Evolutionary conservation across 805 yeast species (phyloP), one percentile per base, ranked within the genome.

Genomic region (Pichia cephalocereana): DNA sequence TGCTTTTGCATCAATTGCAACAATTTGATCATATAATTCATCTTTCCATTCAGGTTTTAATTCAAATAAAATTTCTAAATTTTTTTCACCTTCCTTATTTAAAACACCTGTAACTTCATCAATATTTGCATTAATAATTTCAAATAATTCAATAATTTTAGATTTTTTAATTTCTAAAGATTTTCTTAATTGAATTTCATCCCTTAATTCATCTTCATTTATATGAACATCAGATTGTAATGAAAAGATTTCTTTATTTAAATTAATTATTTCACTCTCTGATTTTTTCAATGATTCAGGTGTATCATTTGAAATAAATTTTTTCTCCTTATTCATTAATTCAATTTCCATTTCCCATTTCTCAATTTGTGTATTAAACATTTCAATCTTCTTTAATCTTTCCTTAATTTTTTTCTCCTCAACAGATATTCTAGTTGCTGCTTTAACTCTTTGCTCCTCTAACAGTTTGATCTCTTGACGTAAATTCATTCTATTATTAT

Each of bases 401-500:
- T 57, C 56, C 6, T 54, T 49, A 32, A 69, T 51, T 32, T 59
- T 57, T 32, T 57, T 49, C 44, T 64, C 65, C 45, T 64, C 68
- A 23, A 67, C 65, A 0, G 67, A 52, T 14, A 67, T 65, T 50
- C 70, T 63, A 41, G 57, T 48, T 40, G 66, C 70, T 7, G 69
- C 57, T 32, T 63, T 60, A 48, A 70, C 59, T 51, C 70, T 66
- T 4, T 69, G 60, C 45, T 70, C 75, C 53, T 72, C 76, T 18
- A 70, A 50, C 53, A 65, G 63, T 44, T 70, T 68, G 40, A 69
- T 68, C 47, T 72, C 76, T 41, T 65, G 67, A 41, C 69, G 65
- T 46, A 69, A 56, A 46, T 68, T 63, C 26, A 68, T 58, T 48
- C 74, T 62, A 54, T 68, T 70, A 14, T 62, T 61, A 52, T 70